Evolutionary conservation across 768 basidiomycete species (phyloP).

Genomic region (Boletus huronensis): DNA sequence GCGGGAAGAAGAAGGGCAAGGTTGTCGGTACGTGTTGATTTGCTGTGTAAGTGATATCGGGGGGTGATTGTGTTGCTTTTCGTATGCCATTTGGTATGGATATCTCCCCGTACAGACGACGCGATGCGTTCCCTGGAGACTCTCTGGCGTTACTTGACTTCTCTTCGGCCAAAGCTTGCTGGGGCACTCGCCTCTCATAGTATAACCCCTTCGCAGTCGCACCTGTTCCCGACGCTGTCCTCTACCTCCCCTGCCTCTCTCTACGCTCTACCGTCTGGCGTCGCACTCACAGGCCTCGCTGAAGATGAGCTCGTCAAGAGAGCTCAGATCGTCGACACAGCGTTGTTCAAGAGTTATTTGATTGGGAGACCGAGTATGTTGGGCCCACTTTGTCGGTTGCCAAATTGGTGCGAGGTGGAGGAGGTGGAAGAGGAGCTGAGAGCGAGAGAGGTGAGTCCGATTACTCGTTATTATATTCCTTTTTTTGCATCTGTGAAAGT

Average conservation of each 20-base stretch:
- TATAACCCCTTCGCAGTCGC: constrained; percentile 66
- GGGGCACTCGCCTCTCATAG: constrained; percentile 69
- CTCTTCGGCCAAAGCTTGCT: constrained; percentile 82
- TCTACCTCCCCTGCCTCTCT: constrained; percentile 72
- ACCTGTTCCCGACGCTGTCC: constrained; percentile 66
- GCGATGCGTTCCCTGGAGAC: constrained; percentile 77
- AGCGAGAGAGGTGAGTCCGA: constrained; percentile 60
- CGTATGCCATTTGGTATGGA: background rate
- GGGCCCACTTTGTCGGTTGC: constrained; percentile 81
- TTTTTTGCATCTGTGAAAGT: background rate
- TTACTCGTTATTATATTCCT: background rate
- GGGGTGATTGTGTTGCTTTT: background rate
- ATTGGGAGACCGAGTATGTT: constrained; percentile 76
- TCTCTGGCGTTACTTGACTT: constrained; percentile 82
- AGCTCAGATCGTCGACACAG: constrained; percentile 94
- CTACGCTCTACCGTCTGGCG: constrained; percentile 66
- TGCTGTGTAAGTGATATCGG: background rate
- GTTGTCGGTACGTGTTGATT: constrained; percentile 34
- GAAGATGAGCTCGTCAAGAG: constrained; percentile 84
- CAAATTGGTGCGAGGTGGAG: constrained; percentile 97
- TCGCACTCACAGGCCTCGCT: constrained; percentile 64
- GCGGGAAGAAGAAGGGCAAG: constrained; percentile 33
- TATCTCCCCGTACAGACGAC: constrained; percentile 43
- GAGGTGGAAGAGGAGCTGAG: constrained; percentile 88
- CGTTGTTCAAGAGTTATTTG: constrained; percentile 89